Evolutionary conservation across 2,329 filamentous ascomycete genomes (phyloP).

Genomic region (Ilyonectria destructans): DNA sequence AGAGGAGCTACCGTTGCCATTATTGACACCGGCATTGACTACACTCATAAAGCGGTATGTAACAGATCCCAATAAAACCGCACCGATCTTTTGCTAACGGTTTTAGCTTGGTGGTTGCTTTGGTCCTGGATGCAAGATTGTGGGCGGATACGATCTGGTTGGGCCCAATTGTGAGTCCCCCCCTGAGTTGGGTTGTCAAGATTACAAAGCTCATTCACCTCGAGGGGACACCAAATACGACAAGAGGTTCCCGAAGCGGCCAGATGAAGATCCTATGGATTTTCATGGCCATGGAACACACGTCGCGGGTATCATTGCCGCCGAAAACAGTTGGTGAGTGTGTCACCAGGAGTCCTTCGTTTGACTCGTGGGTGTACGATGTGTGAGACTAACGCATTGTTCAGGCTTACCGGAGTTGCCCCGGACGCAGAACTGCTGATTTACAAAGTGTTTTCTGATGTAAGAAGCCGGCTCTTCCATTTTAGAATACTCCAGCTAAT

Average conservation of each 20-base stretch:
- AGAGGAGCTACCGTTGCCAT: conserved; percentile 58
- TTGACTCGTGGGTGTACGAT: neutral
- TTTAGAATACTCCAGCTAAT: neutral
- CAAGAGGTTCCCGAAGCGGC: conserved; percentile 50
- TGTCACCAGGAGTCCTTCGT: neutral
- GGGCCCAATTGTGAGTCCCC: conserved; percentile 51
- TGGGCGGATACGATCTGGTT: conserved; percentile 58
- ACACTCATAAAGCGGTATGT: conserved; percentile 56
- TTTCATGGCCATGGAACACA: conserved; percentile 57
- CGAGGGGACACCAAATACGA: conserved; percentile 53
- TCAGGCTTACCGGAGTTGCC: conserved; percentile 62
- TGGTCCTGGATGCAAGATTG: conserved; percentile 57
- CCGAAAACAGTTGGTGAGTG: conserved; percentile 56
- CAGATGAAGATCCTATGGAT: conserved; percentile 57
- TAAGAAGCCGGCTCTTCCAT: conserved; percentile 20
- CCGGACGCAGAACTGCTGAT: conserved; percentile 62
- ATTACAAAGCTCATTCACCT: conserved; percentile 27
- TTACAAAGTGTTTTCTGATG: conserved; percentile 62
- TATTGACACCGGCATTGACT: conserved; percentile 60
- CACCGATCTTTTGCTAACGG: conserved; percentile 12
- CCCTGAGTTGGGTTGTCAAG: neutral
- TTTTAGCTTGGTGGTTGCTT: conserved; percentile 58
- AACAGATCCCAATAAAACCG: neutral
- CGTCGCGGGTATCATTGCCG: conserved; percentile 66
- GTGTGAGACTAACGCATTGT: conserved; percentile 6